These are phyloP conservation scores for Retiboletus flavoniger DNA, from an alignment of 1,284 basidiomycete species.

Conservation along the genomic window DNA sequence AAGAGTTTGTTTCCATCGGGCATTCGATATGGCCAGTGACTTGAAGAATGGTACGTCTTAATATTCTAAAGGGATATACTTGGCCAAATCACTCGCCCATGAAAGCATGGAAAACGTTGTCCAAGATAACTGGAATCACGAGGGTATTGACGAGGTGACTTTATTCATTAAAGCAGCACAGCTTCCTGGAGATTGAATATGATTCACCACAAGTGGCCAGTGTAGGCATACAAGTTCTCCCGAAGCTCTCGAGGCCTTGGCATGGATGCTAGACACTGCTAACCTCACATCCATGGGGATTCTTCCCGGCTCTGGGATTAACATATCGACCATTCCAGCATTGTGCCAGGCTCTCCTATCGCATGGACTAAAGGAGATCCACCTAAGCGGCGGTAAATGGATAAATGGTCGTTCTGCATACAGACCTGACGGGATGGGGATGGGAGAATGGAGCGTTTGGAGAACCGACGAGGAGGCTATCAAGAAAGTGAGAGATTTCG, in stretches of 20 bases:
- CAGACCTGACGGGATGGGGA: slow-evolving; percentile 60
- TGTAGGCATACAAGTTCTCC: slow-evolving; percentile 36
- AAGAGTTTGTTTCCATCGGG: slow-evolving; percentile 79
- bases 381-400: slow-evolving; percentile 70
- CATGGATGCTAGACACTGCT: slow-evolving; percentile 40
- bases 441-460: slow-evolving; percentile 76
- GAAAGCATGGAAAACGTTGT: slow-evolving; percentile 55
- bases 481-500: slow-evolving; percentile 48
- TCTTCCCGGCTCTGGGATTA: slow-evolving; percentile 74
- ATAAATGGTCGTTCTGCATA: slow-evolving; percentile 50
- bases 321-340: slow-evolving; percentile 46
- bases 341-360: slow-evolving; percentile 53
- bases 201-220: slow-evolving; percentile 47
- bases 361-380: slow-evolving; percentile 61
- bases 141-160: slow-evolving; percentile 73
- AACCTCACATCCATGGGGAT: slow-evolving; percentile 42
- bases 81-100: not conserved
- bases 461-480: slow-evolving; percentile 54
- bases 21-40: slow-evolving; percentile 73
- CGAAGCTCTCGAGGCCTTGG: slow-evolving; percentile 46
- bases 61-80: not conserved
- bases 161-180: not conserved
- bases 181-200: slow-evolving; percentile 2
- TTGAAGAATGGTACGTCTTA: slow-evolving; percentile 46
- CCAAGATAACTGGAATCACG: slow-evolving; percentile 59